These are phyloP conservation scores for Taiozyma onychis DNA, from an alignment of 1,139 yeast species.

Conservation along the genomic window DNA sequence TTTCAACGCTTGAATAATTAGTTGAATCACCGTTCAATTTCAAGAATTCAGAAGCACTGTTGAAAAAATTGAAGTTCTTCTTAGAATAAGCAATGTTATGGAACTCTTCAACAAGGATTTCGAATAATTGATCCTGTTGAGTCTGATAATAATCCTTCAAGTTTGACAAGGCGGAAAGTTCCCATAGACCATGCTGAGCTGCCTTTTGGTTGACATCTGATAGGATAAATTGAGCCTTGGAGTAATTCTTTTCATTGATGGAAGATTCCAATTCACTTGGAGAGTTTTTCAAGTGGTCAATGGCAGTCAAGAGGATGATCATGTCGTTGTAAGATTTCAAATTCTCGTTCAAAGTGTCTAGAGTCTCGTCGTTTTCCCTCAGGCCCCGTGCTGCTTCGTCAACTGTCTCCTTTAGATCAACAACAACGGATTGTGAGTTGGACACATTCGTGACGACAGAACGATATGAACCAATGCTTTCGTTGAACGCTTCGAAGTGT, in stretches of 20 bases:
- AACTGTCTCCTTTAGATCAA: constrained; percentile 46
- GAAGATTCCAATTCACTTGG: constrained; percentile 63
- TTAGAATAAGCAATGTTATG: constrained; percentile 69
- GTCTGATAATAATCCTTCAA: constrained; percentile 52
- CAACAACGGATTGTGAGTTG: constrained; percentile 51
- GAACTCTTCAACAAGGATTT: constrained; percentile 71
- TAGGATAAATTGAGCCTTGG: constrained; percentile 61
- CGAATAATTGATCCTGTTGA: constrained; percentile 64
- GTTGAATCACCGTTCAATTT: constrained; percentile 6
- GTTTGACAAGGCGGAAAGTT: constrained; percentile 53
- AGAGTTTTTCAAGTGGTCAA: constrained; percentile 52
- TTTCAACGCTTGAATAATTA: constrained; percentile 46
- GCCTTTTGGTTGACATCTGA: constrained; percentile 51
- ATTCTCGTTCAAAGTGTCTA: constrained; percentile 54
- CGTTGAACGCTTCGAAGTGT: constrained; percentile 80
- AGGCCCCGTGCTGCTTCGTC: constrained; percentile 25
- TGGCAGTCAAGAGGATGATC: constrained; percentile 66
- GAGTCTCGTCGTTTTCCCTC: constrained; percentile 42
- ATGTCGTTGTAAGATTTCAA: constrained; percentile 60
- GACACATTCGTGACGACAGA: constrained; percentile 49
- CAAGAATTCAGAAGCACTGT: constrained; percentile 10
- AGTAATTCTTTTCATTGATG: constrained; percentile 62
- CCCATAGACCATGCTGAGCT: constrained; percentile 55
- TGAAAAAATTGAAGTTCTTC: constrained; percentile 18
- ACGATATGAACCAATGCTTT: constrained; percentile 74